Evolutionary conservation across 116 monocot genomes (phyloP).

Genomic region (Dioscorea cayenensis): DNA sequence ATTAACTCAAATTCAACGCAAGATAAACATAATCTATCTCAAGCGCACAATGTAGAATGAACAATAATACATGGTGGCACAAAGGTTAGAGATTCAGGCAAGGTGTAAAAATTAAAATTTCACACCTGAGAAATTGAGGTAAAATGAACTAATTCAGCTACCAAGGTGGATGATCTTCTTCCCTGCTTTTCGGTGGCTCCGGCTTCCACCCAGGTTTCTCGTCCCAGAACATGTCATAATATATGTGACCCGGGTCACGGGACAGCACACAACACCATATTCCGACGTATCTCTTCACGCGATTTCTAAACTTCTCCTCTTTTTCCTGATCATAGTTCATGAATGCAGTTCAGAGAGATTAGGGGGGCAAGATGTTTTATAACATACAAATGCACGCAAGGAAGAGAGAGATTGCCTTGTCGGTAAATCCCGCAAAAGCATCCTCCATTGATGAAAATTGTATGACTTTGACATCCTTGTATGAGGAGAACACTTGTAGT

Average conservation of each 20-base stretch:
- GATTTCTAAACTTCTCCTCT: slow-evolving; percentile 61
- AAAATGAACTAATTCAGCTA: neutral
- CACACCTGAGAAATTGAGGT: too few species aligned
- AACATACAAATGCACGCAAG: neutral
- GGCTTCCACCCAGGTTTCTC: slow-evolving; percentile 97
- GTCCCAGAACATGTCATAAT: slow-evolving; percentile 95
- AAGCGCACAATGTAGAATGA: too few species aligned
- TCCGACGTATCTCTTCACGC: slow-evolving; percentile 65
- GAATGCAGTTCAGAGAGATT: neutral
- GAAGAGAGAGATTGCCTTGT: slow-evolving; percentile 28
- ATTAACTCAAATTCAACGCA: too few species aligned
- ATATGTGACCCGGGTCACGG: slow-evolving; percentile 72
- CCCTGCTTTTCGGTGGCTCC: slow-evolving; percentile 42
- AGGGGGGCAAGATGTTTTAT: neutral
- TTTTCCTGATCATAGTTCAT: slow-evolving; percentile 25
- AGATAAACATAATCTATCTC: too few species aligned
- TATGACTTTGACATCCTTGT: slow-evolving; percentile 68
- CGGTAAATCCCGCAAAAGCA: slow-evolving; percentile 63
- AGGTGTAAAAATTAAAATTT: too few species aligned
- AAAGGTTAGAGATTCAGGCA: too few species aligned
- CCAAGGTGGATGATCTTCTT: slow-evolving; percentile 77
- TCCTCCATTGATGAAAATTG: slow-evolving; percentile 74
- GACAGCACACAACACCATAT: slow-evolving; percentile 66
- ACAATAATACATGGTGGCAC: too few species aligned
- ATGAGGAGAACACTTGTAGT: slow-evolving; percentile 34